A percentile compares a stretch with the other conserved stretches of the same genome.
Evolutionary conservation across 2,329 filamentous ascomycete species (phyloP).

Genomic region (Exophiala sp.): DNA sequence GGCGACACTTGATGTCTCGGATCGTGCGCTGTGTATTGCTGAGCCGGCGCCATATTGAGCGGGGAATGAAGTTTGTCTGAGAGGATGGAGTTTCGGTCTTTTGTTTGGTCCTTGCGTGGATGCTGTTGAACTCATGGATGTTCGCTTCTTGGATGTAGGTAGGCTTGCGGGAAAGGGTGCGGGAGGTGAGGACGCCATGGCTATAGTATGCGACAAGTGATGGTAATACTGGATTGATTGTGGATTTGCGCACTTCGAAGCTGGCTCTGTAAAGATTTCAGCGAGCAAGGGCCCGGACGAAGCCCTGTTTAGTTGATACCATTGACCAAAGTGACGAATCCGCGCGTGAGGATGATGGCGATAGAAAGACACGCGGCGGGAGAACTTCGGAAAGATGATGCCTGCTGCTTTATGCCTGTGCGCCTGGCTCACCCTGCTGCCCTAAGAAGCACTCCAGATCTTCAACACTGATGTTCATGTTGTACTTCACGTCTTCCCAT

Average conservation of each 20-base stretch:
- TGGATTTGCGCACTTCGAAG: neutral
- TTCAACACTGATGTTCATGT: too few relatives aligned
- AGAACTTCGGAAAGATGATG: too few relatives aligned
- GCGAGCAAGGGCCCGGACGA: too few relatives aligned
- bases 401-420: too few relatives aligned
- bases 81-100: constrained; percentile 38
- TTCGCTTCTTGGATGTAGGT: constrained; percentile 38
- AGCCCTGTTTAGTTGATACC: too few relatives aligned
- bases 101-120: constrained; percentile 34
- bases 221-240: neutral
- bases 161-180: constrained; percentile 22
- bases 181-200: constrained; percentile 29
- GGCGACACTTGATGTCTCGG: constrained; percentile 28
- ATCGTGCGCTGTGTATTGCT: constrained; percentile 23
- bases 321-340: too few relatives aligned
- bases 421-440: too few relatives aligned
- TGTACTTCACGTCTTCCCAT: too few relatives aligned
- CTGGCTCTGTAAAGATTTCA: too few relatives aligned
- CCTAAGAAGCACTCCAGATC: too few relatives aligned
- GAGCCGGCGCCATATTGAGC: constrained; percentile 22
- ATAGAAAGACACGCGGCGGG: too few relatives aligned
- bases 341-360: too few relatives aligned
- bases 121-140: constrained; percentile 39
- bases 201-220: neutral
- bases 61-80: constrained; percentile 47